Evolutionary conservation across 1,284 basidiomycete genomes (phyloP), one percentile per base, ranked within the genome.

Genomic region (Cutaneotrichosporon spelunceum): DNA sequence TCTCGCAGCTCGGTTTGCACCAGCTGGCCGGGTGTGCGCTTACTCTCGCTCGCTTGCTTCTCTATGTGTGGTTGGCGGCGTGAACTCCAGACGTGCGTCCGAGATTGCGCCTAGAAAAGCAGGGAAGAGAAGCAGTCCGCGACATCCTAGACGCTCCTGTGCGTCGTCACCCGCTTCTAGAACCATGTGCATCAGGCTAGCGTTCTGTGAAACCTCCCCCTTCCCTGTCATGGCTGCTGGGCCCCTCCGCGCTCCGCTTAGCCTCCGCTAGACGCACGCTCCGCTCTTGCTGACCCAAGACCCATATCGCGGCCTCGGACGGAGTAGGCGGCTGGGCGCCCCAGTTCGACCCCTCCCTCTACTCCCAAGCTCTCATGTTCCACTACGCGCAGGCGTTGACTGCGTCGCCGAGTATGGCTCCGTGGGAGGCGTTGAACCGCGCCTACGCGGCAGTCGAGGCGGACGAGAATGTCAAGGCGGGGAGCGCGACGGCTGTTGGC

Each of bases 261-360:
- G 36, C 16, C 14, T 39, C 36, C 36, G 2, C 16, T 19, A 5
- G 36, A 13, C 13, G 16, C 36, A 39, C 5, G 13, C 36, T 14
- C 36, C 36, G 16, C 36, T 2, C 16, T 16, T 4, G 48, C 57
- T 63, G 33, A 63, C 61, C 62, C 50, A 65, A 75, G 71, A 75
- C 75, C 2, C 76, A 77, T 57, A 57, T 84, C 19, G 81, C 80
- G 5, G 75, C 82, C 0, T 80, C 82, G 0, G 83, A 84, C 66
- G 83, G 83, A 21, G 83, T 84, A 2, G 83, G 83, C 27, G 83
- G 83, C 24, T 85, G 83, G 83, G 78, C 80, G 6, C 80, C 78
- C 14, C 79, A 79, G 13, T 75, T 81, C 59, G 83, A 84, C 66
- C 83, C 83, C 1, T 78, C 81, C 0, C 75, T 83, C 21, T 85